Evolutionary conservation across 1,284 basidiomycete species (phyloP).

Genomic region (Marasmius oreades): DNA sequence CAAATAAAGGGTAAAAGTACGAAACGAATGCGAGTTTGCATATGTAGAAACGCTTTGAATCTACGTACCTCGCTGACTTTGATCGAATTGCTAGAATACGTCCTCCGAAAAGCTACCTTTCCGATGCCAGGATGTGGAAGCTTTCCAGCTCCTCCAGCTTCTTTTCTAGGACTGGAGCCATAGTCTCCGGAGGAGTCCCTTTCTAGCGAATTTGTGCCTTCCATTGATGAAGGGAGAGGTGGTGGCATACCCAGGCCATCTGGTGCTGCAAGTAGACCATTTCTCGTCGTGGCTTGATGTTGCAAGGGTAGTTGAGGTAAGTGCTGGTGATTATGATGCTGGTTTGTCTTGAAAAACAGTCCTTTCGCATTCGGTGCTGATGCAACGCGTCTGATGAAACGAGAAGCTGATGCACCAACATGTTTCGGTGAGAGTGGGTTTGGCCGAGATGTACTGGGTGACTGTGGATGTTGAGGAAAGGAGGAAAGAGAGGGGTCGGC

Average conservation of each 20-base stretch:
- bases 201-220: conserved; percentile 66
- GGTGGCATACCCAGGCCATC: conserved; percentile 32
- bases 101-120: conserved; percentile 81
- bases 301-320: conserved; percentile 26
- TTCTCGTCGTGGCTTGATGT: conserved; percentile 44
- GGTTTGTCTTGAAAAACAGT: conserved; percentile 68
- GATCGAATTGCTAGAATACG: conserved; percentile 97
- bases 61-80: conserved; percentile 85
- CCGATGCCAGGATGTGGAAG: conserved; percentile 42
- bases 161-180: conserved; percentile 36
- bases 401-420: conserved; percentile 67
- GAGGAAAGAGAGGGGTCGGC: conserved; percentile 27
- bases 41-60: no score
- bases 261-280: conserved; percentile 73
- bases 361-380: conserved; percentile 96
- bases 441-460: conserved; percentile 14
- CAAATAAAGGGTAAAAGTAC: no score
- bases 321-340: conserved; percentile 42
- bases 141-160: conserved; percentile 39
- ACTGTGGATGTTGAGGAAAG: conserved; percentile 5
- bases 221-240: conserved; percentile 51
- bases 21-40: no score
- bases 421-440: conserved; percentile 56
- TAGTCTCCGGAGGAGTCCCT: conserved; percentile 72
- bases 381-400: conserved; percentile 91